These are phyloP conservation scores for Toxicodendron radicans DNA, from an alignment of 345 rosid species.

Conservation along the genomic window DNA sequence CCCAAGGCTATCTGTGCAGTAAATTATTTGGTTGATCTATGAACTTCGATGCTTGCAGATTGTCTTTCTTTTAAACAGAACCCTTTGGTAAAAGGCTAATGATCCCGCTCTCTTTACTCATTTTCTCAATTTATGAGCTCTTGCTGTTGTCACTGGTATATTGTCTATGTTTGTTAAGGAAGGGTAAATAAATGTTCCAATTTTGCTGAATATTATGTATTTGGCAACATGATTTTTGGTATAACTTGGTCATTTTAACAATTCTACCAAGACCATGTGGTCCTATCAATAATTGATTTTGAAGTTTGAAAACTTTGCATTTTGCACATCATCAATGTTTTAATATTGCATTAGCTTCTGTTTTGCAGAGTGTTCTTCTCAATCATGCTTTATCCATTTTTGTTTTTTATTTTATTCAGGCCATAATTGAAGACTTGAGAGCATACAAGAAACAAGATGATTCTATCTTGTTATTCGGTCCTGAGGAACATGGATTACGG, in stretches of 20 bases:
- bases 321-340: not conserved
- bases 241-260: not conserved
- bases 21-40: not conserved
- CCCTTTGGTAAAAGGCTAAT: not conserved
- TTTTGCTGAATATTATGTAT: not conserved
- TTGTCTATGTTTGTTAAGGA: not conserved
- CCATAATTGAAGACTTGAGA: slow-evolving; percentile 33
- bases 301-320: not conserved
- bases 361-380: not conserved
- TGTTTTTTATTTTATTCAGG: slow-evolving; percentile 13
- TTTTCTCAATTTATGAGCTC: not conserved
- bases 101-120: not conserved
- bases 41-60: not conserved
- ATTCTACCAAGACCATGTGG: not conserved
- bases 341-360: not conserved
- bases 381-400: not conserved
- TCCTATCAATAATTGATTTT: not conserved
- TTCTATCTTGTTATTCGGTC: slow-evolving; percentile 33
- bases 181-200: not conserved
- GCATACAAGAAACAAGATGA: slow-evolving; percentile 36
- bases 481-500: slow-evolving; percentile 26
- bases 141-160: not conserved
- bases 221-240: not conserved
- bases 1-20: not conserved
- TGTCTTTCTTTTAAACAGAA: not conserved